Evolutionary conservation across 345 rosid species (phyloP), one percentile per base, ranked within the genome.

Genomic region (Carallia pectinifolia): DNA sequence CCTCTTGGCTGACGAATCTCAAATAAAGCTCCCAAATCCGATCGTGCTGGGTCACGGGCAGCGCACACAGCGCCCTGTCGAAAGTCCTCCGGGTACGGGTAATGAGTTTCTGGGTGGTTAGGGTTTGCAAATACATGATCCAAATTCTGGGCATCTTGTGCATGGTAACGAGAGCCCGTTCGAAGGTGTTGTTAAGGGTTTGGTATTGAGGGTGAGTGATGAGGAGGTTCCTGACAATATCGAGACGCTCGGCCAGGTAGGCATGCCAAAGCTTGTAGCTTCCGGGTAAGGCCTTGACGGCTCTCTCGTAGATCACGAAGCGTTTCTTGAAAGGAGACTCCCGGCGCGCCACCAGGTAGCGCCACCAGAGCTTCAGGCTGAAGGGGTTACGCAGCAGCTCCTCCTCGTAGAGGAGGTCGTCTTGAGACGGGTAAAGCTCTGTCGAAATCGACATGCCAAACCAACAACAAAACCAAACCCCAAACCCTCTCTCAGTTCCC

Each of bases 81-180:
- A 88, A 90, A 0, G 81, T 84, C 76, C 85, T 78, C 8, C 98
- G 79, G 0, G 97, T 81, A 55, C 90, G 72, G 19, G 84, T 77
- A 40, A 91, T 75, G 68, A 91, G 64, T 64, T 80, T 86, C 86
- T 91, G 97, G n/a, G 40, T 55, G 0, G 90, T 88, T 38, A 92
- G 76, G 5, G 75, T 81, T 71, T 83, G 87, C 68, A 91, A 78
- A 72, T 91, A 94, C 93, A 91, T 91, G 13, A 88, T 84, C 97
- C 97, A 89, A 53, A 90, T 83, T 79, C 90, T 74, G 37, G 98
- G 97, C 98, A 94, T 94, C 78, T 94, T 94, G 71, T 94, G 97
- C 97, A 91, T 89, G 1, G 93, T 94, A 6, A 94, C 97, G 1
- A 88, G 71, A 10, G 95, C 94, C 66, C 98, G 77, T 74, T 94